A percentile compares a stretch with the other conserved stretches of the same genome.
Conservation (phyloP, 139 green algal genomes). For the Picochlorum costavermella region DNA sequence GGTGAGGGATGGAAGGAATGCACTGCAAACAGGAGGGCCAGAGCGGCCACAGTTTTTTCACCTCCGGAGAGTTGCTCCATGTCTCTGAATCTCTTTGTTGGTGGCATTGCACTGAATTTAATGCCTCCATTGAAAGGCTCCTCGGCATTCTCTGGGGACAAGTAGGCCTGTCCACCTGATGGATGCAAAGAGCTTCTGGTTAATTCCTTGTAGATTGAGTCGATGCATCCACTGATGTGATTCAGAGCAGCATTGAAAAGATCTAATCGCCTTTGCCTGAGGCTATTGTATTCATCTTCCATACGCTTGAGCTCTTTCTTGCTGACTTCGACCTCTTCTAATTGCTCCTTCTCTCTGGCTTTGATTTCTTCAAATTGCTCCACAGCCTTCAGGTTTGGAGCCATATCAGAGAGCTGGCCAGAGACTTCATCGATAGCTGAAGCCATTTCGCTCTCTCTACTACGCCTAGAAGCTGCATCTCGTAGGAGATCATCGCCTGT, state of each 20-base stretch:
- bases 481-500: slow-evolving; percentile 18
- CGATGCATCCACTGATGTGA: slow-evolving; percentile 70
- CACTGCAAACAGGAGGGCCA: slow-evolving; percentile 95
- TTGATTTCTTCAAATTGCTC: slow-evolving; percentile 87
- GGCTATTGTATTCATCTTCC: slow-evolving; percentile 51
- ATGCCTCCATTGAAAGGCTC: slow-evolving; percentile 81
- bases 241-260: slow-evolving; percentile 81
- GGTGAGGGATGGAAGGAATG: slow-evolving; percentile 86
- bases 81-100: slow-evolving; percentile 92
- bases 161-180: slow-evolving; percentile 74
- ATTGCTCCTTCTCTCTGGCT: slow-evolving; percentile 65
- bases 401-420: slow-evolving; percentile 36
- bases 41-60: slow-evolving; percentile 82
- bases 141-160: slow-evolving; percentile 74
- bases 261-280: slow-evolving; percentile 56
- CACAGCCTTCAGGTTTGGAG: slow-evolving; percentile 84
- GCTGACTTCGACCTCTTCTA: slow-evolving; percentile 59
- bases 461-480: slow-evolving; percentile 22
- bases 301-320: slow-evolving; percentile 37
- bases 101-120: slow-evolving; percentile 93
- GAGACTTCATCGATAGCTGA: slow-evolving; percentile 35
- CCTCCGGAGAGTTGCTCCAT: slow-evolving; percentile 95
- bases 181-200: slow-evolving; percentile 64
- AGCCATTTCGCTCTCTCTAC: slow-evolving; percentile 18
- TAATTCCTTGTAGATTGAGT: slow-evolving; percentile 89